Conservation (phyloP, 1,139 yeast species). For the Yamadazyma taylorii region DNA sequence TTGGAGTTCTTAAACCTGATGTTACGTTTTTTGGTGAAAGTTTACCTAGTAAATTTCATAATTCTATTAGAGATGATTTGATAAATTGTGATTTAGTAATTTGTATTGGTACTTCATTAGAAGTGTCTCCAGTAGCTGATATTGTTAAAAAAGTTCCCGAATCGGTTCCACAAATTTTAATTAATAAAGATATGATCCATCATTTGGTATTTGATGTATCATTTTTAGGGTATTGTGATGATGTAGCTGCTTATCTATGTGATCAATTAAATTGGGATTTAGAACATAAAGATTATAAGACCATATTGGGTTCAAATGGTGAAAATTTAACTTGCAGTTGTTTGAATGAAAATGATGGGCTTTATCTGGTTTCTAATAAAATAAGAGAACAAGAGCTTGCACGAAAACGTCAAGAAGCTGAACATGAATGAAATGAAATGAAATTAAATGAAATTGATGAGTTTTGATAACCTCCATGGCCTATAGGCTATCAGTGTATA, state of each 20-base stretch:
- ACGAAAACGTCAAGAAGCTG: background rate
- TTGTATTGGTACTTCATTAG: conserved; percentile 90
- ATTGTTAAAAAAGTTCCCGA: conserved; percentile 75
- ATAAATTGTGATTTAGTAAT: conserved; percentile 75
- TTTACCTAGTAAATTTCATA: conserved; percentile 73
- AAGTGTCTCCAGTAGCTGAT: conserved; percentile 95
- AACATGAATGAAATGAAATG: background rate
- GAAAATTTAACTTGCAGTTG: conserved; percentile 20
- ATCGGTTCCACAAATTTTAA: conserved; percentile 77
- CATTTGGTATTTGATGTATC: conserved; percentile 82
- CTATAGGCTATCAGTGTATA: no score
- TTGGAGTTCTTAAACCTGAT: conserved; percentile 93
- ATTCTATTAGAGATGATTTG: conserved; percentile 57
- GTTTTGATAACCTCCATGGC: no score
- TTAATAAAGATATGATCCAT: conserved; percentile 77
- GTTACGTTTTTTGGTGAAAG: conserved; percentile 94
- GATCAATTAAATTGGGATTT: conserved; percentile 66
- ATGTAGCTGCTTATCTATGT: conserved; percentile 69
- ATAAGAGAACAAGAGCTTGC: conserved; percentile 2
- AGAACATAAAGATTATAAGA: conserved; percentile 45
- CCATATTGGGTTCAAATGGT: conserved; percentile 20
- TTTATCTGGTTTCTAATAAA: conserved; percentile 12
- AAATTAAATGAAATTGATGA: background rate
- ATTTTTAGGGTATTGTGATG: conserved; percentile 85
- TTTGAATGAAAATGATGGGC: conserved; percentile 25